Base-by-base conservation (phyloP, 371 early-diverging fungal genomes). In the Blakeslea trispora region DNA sequence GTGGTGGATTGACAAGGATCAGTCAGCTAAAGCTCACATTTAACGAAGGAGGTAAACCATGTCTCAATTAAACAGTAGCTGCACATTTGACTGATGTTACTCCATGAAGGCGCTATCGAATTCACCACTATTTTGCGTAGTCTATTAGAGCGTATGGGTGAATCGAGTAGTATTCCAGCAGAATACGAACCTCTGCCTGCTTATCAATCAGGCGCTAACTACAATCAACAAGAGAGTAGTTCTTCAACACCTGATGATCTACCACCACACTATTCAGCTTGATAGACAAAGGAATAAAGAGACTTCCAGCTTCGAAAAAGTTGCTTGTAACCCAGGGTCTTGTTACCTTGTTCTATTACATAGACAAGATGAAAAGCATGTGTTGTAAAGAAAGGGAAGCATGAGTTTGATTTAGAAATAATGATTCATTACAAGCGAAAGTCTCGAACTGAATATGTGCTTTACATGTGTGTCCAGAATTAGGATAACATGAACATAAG, bases 31-130 rank as follows among this genome's bases (percentile, higher is more conserved):
- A 69, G 18, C 17, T 77, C 13, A 74, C 72, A 15, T 82, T 82
- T 45, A 63, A 65, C 18, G 82, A 82, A 68, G 82, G 82, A 57
- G 82, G 79, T 72, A 58, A 48, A 60, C n/a, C 14, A 21, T 19
- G 19, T 10, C 34, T 32, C n/a, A n/a, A 19, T 44, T 19, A 9
- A 2, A 45, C 37, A 18, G 31, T 18, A 18, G 23, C 37, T 17
- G 15, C 17, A n/a, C 28, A 18, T 35, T 9, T 41, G 31, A 45
- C 41, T 24, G 32, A 48, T 11, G 10, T 10, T 19, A 11, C 34
- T 21, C 1, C n/a, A 15, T 46, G 40, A 50, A 77, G 78, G 81
- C 10, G 78, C 81, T 3, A 78, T 79, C 63, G 79, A 82, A 49
- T 82, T 82, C 40, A 72, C 74, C 1, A 69, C 46, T 18, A 67